Evolutionary conservation across 768 basidiomycete species (phyloP).

Genomic region (Mycena pura): DNA sequence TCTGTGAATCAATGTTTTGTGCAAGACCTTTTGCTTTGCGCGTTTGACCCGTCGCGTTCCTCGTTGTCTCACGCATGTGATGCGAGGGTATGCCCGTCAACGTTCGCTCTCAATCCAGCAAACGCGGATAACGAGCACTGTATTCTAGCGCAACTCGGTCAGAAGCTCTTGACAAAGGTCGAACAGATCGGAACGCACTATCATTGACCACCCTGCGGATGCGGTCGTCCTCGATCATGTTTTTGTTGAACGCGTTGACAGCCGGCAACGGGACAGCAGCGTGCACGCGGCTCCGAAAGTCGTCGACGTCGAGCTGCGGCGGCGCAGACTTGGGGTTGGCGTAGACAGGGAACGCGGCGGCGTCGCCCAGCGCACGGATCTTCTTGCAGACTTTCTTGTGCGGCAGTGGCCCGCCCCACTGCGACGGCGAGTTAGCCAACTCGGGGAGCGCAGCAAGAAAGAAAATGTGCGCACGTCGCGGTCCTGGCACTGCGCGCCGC

Average conservation of each 20-base stretch:
- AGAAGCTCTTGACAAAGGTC: not conserved
- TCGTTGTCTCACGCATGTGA: no score
- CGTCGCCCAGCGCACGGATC: slow-evolving; percentile 16
- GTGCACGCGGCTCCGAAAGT: not conserved
- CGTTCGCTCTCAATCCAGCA: slow-evolving; percentile 4
- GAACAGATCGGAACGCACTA: slow-evolving; percentile 12
- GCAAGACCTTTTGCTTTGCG: no score
- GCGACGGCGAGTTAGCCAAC: not conserved
- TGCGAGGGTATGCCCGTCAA: no score
- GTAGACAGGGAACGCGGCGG: slow-evolving; percentile 13
- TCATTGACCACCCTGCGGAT: slow-evolving; percentile 20
- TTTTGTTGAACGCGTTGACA: slow-evolving; percentile 6
- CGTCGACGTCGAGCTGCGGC: slow-evolving; percentile 5
- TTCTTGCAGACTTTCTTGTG: slow-evolving; percentile 21
- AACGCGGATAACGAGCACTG: slow-evolving; percentile 16
- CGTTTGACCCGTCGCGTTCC: no score
- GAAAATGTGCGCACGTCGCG: slow-evolving; percentile 5
- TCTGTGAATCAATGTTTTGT: no score
- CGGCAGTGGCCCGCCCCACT: slow-evolving; percentile 17
- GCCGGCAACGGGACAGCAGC: not conserved
- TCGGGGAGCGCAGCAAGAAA: not conserved
- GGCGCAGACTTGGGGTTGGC: not conserved
- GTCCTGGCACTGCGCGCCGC: slow-evolving; percentile 3
- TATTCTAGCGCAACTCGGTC: slow-evolving; percentile 11
- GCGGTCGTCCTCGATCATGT: slow-evolving; percentile 16